Conservation (phyloP, 2,329 filamentous ascomycete species). For the Cytospora paraplurivora region DNA sequence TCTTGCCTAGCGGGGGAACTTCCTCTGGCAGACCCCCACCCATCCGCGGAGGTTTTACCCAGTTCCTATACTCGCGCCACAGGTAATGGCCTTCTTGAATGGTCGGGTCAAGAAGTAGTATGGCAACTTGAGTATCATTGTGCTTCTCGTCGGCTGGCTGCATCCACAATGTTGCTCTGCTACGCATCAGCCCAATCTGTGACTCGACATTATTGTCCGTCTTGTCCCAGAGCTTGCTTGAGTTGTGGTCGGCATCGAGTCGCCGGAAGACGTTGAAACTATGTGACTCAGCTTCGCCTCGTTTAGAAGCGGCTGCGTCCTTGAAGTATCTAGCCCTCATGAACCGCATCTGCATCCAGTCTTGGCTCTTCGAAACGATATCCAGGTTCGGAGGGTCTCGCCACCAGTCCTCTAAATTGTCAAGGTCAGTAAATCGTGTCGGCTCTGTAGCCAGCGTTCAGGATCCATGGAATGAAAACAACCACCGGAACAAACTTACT, state of each 20-base stretch:
- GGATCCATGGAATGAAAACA: background rate
- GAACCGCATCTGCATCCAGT: conserved; percentile 35
- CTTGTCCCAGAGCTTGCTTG: conserved; percentile 33
- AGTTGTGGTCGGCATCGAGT: conserved; percentile 32
- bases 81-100: conserved; percentile 26
- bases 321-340: conserved; percentile 34
- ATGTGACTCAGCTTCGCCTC: conserved; percentile 25
- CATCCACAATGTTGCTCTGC: conserved; percentile 35
- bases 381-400: conserved; percentile 33
- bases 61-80: conserved; percentile 35
- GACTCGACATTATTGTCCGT: conserved; percentile 13
- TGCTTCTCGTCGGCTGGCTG: conserved; percentile 26
- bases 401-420: conserved; percentile 31
- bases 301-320: conserved; percentile 10
- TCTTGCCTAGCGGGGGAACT: background rate
- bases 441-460: background rate
- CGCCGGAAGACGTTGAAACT: conserved; percentile 34
- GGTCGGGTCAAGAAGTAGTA: conserved; percentile 25
- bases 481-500: conserved; percentile 11
- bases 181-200: conserved; percentile 32
- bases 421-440: background rate
- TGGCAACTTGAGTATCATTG: conserved; percentile 27
- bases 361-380: conserved; percentile 30
- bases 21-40: background rate
- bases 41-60: conserved; percentile 24